Conservation (phyloP, 2,329 filamentous ascomycete species). For the Lachnellula cervina region DNA sequence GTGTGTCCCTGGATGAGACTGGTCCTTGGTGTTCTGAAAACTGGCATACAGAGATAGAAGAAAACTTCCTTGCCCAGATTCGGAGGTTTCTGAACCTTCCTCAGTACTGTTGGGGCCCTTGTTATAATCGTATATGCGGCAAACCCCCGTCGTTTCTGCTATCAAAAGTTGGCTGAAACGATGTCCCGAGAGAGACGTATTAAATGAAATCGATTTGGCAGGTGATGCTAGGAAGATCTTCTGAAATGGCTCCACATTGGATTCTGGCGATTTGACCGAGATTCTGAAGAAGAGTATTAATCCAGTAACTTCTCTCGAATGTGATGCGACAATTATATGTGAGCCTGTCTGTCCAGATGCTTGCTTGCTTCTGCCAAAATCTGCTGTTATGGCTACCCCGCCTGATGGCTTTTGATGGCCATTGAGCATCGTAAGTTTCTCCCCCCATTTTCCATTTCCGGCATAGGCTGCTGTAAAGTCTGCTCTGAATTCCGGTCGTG, state of each 20-base stretch:
- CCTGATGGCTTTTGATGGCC: conserved; percentile 51
- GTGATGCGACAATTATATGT: conserved; percentile 54
- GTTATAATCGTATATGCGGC: conserved; percentile 59
- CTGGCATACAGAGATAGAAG: conserved; percentile 53
- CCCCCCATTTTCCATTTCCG: conserved; percentile 60
- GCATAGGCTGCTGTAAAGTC: conserved; percentile 49
- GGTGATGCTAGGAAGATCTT: conserved; percentile 53
- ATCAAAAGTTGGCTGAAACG: conserved; percentile 54
- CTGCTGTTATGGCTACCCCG: conserved; percentile 50
- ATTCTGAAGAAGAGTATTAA: conserved; percentile 55
- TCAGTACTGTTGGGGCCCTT: conserved; percentile 46
- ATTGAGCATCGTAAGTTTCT: conserved; percentile 49
- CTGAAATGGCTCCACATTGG: conserved; percentile 49
- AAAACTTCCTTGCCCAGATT: conserved; percentile 55
- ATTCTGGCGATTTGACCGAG: conserved; percentile 35
- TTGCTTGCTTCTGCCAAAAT: conserved; percentile 28
- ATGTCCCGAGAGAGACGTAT: conserved; percentile 39
- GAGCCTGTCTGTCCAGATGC: conserved; percentile 25
- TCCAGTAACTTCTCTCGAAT: conserved; percentile 55
- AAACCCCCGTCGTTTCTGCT: conserved; percentile 50
- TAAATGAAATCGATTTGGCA: conserved; percentile 54
- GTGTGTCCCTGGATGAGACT: conserved; percentile 45
- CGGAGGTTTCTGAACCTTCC: conserved; percentile 42
- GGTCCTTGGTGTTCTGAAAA: conserved; percentile 25
- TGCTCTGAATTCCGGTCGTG: conserved; percentile 46